Conservation (phyloP, 2,329 filamentous ascomycete species). For the Zasmidium citrigriseum region DNA sequence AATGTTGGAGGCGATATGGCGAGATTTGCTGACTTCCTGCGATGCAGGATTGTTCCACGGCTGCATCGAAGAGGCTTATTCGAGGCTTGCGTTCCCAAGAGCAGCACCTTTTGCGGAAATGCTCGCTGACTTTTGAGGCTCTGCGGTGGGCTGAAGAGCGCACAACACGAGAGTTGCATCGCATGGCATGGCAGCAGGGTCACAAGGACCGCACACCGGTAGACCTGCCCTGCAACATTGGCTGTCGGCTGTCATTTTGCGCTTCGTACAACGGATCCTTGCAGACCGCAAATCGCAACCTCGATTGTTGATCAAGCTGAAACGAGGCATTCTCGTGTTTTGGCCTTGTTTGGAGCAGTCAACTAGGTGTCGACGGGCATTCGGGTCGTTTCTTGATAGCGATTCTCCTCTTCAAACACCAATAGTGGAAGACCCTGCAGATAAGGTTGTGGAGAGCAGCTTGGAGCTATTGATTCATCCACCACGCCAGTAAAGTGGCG, state of each 20-base stretch:
- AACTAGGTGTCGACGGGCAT: not conserved
- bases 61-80: not conserved
- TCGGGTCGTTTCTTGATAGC: not conserved
- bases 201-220: too few species aligned
- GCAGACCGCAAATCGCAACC: not conserved
- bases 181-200: not conserved
- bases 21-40: not conserved
- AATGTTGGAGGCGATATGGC: not conserved
- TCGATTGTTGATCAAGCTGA: not conserved
- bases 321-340: not conserved
- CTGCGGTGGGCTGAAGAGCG: not conserved
- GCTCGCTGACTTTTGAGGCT: not conserved
- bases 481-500: not conserved
- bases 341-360: not conserved
- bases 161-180: not conserved
- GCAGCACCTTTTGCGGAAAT: not conserved
- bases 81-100: not conserved
- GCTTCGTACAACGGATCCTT: not conserved
- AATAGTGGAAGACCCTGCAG: not conserved
- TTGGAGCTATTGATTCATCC: not conserved
- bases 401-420: not conserved
- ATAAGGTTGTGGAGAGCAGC: not conserved
- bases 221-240: not conserved
- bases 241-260: not conserved
- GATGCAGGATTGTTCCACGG: not conserved